Conservation (phyloP, 495 filamentous ascomycete genomes). For the Neurospora tetraspora region DNA sequence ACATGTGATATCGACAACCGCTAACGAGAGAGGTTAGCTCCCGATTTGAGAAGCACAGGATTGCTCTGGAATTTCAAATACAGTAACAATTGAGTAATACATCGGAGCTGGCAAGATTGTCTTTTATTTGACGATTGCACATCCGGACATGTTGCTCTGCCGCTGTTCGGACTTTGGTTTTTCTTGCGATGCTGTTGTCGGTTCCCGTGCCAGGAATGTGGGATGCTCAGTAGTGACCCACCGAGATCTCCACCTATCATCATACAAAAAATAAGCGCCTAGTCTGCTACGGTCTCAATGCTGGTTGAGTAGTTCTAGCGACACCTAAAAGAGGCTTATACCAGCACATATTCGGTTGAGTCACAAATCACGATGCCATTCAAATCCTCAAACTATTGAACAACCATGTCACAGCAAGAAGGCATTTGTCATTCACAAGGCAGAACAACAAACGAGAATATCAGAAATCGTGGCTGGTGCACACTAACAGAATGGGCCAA, state of each 20-base stretch:
- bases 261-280: not conserved
- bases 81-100: not conserved
- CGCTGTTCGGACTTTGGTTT: not conserved
- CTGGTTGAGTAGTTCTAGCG: not conserved
- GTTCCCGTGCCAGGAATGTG: not conserved
- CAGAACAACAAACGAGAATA: not conserved
- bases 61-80: not conserved
- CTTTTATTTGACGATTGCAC: not conserved
- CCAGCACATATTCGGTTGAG: not conserved
- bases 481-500: not conserved
- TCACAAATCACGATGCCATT: not conserved
- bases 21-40: not conserved
- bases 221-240: not conserved
- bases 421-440: not conserved
- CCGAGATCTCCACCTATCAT: not conserved
- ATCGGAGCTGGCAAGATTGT: not conserved
- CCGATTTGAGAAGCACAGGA: not conserved
- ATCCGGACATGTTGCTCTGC: not conserved
- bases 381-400: not conserved
- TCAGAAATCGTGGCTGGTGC: not conserved
- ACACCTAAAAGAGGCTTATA: not conserved
- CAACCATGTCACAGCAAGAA: not conserved
- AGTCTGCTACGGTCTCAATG: not conserved
- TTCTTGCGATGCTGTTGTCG: not conserved
- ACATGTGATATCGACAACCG: not conserved